Percentiles rank a stretch among this genome's conserved stretches.
phyloP scores from a whole-genome alignment of 1,139 yeast species.

The Blastobotrys petasosporus region DNA sequence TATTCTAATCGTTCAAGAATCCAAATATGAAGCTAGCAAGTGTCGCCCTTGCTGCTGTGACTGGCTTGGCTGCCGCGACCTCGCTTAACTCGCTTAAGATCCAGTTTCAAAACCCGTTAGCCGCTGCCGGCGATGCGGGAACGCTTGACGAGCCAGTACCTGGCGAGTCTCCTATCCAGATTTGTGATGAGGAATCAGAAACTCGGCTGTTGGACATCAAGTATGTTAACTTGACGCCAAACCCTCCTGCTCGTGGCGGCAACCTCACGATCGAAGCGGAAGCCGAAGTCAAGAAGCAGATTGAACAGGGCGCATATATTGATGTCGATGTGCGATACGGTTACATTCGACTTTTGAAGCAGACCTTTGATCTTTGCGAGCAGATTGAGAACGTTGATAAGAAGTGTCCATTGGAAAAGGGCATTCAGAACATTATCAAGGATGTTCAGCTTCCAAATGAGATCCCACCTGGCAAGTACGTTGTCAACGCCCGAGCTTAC shows the following conservation, averaged over 20 bases:
- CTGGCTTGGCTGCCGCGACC: too few species aligned
- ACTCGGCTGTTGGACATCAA: slow-evolving; percentile 58
- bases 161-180: slow-evolving; percentile 78
- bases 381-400: slow-evolving; percentile 72
- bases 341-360: slow-evolving; percentile 76
- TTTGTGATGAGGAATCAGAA: slow-evolving; percentile 54
- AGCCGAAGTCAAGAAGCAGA: slow-evolving; percentile 51
- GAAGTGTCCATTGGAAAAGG: slow-evolving; percentile 70
- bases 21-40: not conserved
- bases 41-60: too few species aligned
- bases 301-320: slow-evolving; percentile 84
- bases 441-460: slow-evolving; percentile 80
- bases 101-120: slow-evolving; percentile 10
- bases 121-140: slow-evolving; percentile 1
- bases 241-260: slow-evolving; percentile 80
- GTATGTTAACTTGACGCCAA: slow-evolving; percentile 60
- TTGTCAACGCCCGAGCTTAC: slow-evolving; percentile 82
- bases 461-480: slow-evolving; percentile 92
- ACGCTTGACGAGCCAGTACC: slow-evolving; percentile 44
- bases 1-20: too few species aligned
- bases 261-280: slow-evolving; percentile 72
- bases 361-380: slow-evolving; percentile 87
- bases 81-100: not conserved
- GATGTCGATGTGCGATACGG: slow-evolving; percentile 92
- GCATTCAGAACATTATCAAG: slow-evolving; percentile 59